Evolutionary conservation across 441 rosid genomes (phyloP).

Genomic region (Erodium chrysanthum): DNA sequence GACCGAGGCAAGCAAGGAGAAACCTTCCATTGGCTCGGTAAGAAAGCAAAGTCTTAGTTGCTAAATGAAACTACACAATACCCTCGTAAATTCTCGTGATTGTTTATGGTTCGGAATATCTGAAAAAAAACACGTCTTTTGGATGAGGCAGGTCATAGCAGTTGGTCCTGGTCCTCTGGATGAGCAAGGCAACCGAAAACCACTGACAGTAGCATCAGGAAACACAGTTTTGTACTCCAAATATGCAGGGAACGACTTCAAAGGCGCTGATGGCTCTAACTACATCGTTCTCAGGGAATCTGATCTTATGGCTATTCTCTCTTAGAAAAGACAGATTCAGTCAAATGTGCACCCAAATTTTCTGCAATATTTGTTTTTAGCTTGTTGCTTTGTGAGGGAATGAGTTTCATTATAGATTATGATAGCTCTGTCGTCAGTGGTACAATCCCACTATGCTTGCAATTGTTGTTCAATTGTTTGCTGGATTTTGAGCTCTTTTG

Average conservation of each 20-base stretch:
- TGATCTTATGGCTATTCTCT: conserved; percentile 81
- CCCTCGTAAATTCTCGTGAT: not conserved
- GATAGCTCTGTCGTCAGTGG: not conserved
- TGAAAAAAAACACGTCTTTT: conserved; percentile 13
- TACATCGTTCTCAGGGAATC: conserved; percentile 74
- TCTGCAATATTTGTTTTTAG: conserved; percentile 19
- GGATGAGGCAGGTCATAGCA: conserved; percentile 52
- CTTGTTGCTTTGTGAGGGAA: conserved; percentile 20
- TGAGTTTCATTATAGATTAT: not conserved
- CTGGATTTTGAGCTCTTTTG: not conserved
- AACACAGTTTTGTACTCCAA: conserved; percentile 77
- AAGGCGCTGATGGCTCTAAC: conserved; percentile 64
- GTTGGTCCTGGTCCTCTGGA: conserved; percentile 75
- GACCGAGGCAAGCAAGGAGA: conserved; percentile 76
- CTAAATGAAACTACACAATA: not conserved
- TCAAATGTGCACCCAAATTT: conserved; percentile 17
- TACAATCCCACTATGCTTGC: not conserved
- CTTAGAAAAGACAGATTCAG: conserved; percentile 29
- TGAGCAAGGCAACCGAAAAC: conserved; percentile 57
- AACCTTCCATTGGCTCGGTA: conserved; percentile 85
- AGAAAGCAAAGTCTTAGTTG: not conserved
- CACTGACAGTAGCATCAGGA: conserved; percentile 44
- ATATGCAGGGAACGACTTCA: conserved; percentile 86
- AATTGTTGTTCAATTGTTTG: not conserved
- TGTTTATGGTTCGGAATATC: too few relatives aligned